Evolutionary conservation across 192 early-diverging fungal genomes (phyloP).

Genomic region (Piromyces finnis): DNA sequence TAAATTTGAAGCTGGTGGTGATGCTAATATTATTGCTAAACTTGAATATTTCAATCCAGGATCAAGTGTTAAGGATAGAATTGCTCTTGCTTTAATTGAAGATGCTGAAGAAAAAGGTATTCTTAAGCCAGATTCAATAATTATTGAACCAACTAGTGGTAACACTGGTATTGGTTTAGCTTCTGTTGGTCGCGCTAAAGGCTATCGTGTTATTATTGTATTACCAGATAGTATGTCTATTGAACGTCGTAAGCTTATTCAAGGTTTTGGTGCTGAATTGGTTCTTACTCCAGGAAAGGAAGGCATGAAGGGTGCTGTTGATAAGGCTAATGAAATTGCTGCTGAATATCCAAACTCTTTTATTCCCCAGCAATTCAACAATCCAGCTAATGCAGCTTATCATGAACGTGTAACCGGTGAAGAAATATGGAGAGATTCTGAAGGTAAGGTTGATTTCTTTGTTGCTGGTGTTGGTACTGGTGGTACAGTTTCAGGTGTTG

Average conservation of each 20-base stretch:
- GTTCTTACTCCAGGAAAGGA: slow-evolving; percentile 19
- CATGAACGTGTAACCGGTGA: slow-evolving; percentile 14
- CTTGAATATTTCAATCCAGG: slow-evolving; percentile 84
- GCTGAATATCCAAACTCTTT: slow-evolving; percentile 12
- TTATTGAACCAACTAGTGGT: slow-evolving; percentile 92
- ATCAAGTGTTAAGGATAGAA: slow-evolving; percentile 83
- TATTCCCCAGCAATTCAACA: slow-evolving; percentile 13
- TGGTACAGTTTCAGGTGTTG: slow-evolving; percentile 69
- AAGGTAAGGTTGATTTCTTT: slow-evolving; percentile 13
- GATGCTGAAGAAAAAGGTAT: slow-evolving; percentile 50
- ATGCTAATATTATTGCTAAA: slow-evolving; percentile 46
- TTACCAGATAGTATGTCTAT: slow-evolving; percentile 63
- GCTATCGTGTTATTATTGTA: slow-evolving; percentile 85
- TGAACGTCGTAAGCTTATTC: slow-evolving; percentile 16
- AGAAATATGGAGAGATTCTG: slow-evolving; percentile 15
- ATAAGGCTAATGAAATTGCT: slow-evolving; percentile 16
- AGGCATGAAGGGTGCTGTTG: slow-evolving; percentile 16
- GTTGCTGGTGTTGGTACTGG: slow-evolving; percentile 17
- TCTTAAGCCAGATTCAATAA: slow-evolving; percentile 53
- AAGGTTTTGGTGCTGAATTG: slow-evolving; percentile 18
- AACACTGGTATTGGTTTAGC: slow-evolving; percentile 93
- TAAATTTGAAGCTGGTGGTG: slow-evolving; percentile 2
- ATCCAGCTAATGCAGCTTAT: slow-evolving; percentile 18
- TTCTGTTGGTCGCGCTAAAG: slow-evolving; percentile 68
- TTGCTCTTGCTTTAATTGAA: slow-evolving; percentile 70